Base-by-base conservation (phyloP, 2,329 filamentous ascomycete species). In the Teratosphaeriaceae sp. region DNA sequence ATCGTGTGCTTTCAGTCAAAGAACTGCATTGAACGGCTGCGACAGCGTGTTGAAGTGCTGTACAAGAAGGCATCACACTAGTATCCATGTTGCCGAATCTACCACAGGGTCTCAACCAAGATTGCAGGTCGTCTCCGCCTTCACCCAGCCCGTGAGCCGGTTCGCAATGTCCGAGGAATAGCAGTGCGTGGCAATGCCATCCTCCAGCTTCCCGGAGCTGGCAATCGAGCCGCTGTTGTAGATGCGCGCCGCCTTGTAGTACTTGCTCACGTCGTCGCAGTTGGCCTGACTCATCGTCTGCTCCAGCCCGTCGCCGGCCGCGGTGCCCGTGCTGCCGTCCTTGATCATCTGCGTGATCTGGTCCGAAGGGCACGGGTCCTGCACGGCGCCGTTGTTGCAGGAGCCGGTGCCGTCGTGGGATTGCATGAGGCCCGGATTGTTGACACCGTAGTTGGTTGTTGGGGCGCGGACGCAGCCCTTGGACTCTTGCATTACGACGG, bases 161-260 rank as follows among this genome's bases (percentile, higher is more conserved):
- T 74, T 74, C 27, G 74, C 73, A 50, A 77, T 62, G 48, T 77
- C 74, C 13, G 61, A 65, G n/a, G 67, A 61, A 52, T 78, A 78
- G 64, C 74, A 76, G 48, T 70, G 67, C n/a, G 71, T 74, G 11
- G 65, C 67, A 51, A 72, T 62, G 37, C 68, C 69, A 40, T 61
- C 57, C 27, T 63, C 56, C n/a, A 73, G 51, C 48, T 71, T 63
- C 27, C 56, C 59, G 36, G 50, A 55, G 8, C 47, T 47, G 5
- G 48, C 43, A 9, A 59, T 40, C n/a, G 43, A 46, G 22, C 72
- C 72, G 15, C 67, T 71, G 58, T 76, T 76, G 62, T 75, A 75
- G 23, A 70, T 65, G 21, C 71, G 61, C n/a, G 71, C 69, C 1
- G 66, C 72, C 44, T 62, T 65, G 58, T 74, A 75, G 62, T 65